Percentiles rank a stretch among this genome's conserved stretches.
Conservation (phyloP, 169 alveolate species). For the Theileria parva region DNA sequence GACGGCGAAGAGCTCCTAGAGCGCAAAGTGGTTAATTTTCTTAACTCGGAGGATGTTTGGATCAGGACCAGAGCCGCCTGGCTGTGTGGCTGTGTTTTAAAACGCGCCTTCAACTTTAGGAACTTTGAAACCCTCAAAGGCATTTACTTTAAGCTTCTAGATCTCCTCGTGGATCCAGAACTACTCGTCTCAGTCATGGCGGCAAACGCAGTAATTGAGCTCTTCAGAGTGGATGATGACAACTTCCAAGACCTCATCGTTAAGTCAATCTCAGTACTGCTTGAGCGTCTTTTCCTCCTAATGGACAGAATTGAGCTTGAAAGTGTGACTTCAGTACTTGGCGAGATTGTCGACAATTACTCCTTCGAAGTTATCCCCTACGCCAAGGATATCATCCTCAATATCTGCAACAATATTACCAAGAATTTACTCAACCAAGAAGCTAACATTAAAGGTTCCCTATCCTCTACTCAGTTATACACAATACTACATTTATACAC, state of each 20-base stretch:
- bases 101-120: constrained; percentile 23
- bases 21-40: constrained; percentile 26
- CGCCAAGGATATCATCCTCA: constrained; percentile 55
- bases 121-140: constrained; percentile 32
- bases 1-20: constrained; percentile 54
- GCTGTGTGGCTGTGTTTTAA: constrained; percentile 56
- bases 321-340: constrained; percentile 54
- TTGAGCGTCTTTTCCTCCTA: constrained; percentile 44
- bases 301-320: constrained; percentile 63
- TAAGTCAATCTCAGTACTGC: constrained; percentile 33
- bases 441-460: too few relatives aligned
- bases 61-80: constrained; percentile 56
- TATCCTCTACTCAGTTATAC: background rate
- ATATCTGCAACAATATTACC: constrained; percentile 59
- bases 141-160: constrained; percentile 42
- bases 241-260: constrained; percentile 41
- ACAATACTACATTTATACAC: too few relatives aligned
- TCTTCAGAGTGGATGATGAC: constrained; percentile 33
- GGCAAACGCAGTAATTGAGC: constrained; percentile 42
- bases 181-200: constrained; percentile 60
- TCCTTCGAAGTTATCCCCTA: constrained; percentile 50
- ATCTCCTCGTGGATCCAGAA: constrained; percentile 36
- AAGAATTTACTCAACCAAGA: constrained; percentile 24
- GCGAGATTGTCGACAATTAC: constrained; percentile 55
- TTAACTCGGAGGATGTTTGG: constrained; percentile 48